Evolutionary conservation across 306 rosid species (phyloP).

Genomic region (Castanea mollissima): DNA sequence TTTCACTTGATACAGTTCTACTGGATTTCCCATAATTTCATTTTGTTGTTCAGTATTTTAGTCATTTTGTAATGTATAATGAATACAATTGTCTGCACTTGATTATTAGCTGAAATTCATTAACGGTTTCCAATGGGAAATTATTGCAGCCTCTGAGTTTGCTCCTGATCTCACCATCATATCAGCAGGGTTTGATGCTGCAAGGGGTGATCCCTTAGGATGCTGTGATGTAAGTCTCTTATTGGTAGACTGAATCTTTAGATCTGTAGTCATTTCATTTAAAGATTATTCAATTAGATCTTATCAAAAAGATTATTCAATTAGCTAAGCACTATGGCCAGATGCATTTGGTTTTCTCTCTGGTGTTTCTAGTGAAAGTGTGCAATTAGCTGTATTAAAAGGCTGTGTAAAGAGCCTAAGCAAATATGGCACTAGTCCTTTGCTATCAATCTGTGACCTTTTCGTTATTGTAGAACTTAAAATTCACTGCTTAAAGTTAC

Average conservation of each 20-base stretch:
- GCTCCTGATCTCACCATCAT: constrained; percentile 88
- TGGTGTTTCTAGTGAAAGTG: neutral
- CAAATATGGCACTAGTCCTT: neutral
- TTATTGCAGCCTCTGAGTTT: constrained; percentile 78
- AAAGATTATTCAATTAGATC: constrained; percentile 3
- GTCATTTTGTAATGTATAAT: neutral
- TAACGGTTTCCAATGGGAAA: constrained; percentile 22
- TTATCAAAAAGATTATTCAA: neutral
- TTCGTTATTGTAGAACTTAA: constrained; percentile 13
- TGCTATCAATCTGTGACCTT: neutral
- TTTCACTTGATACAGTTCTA: neutral
- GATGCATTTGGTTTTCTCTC: neutral
- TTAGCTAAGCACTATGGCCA: neutral
- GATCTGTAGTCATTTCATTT: neutral
- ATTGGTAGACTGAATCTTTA: neutral
- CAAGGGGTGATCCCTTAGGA: constrained; percentile 98
- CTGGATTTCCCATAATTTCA: neutral
- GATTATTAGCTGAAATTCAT: neutral
- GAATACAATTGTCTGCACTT: constrained; percentile 9
- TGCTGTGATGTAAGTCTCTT: constrained; percentile 77
- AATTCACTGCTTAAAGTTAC: neutral
- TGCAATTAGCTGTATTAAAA: constrained; percentile 20
- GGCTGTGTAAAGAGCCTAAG: constrained; percentile 12
- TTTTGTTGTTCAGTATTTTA: neutral
- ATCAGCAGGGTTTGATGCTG: constrained; percentile 99